Percentiles rank a stretch among this genome's conserved stretches.
Conservation (phyloP, 345 rosid species). For the Moringa oleifera region DNA sequence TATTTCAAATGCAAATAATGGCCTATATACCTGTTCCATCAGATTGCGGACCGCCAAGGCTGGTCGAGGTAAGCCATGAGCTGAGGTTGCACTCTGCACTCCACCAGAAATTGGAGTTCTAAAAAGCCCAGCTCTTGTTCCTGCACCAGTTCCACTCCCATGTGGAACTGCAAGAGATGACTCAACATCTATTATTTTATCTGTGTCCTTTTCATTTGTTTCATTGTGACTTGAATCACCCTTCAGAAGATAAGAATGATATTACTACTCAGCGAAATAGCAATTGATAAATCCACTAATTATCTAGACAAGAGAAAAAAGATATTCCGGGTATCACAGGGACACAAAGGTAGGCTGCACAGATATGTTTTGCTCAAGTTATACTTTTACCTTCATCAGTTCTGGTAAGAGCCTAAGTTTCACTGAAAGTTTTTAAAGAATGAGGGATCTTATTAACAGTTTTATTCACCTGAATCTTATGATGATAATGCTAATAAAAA, state of each 20-base stretch:
- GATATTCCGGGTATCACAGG: background rate
- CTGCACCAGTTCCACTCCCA: slow-evolving; percentile 55
- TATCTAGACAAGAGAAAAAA: slow-evolving; percentile 2
- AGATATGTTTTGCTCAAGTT: too few species aligned
- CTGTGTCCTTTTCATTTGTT: slow-evolving; percentile 32
- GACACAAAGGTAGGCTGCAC: background rate
- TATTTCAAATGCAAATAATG: slow-evolving; percentile 4
- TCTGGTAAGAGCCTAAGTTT: too few species aligned
- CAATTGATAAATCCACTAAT: slow-evolving; percentile 25
- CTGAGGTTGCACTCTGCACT: slow-evolving; percentile 96
- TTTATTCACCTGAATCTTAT: too few species aligned
- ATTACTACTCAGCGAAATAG: slow-evolving; percentile 32
- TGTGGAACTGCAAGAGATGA: slow-evolving; percentile 36
- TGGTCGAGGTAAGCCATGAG: slow-evolving; percentile 89
- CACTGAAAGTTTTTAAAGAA: too few species aligned
- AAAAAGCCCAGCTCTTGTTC: slow-evolving; percentile 84
- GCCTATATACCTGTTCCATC: slow-evolving; percentile 81
- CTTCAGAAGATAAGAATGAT: slow-evolving; percentile 48
- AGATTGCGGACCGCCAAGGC: slow-evolving; percentile 94
- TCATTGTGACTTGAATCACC: slow-evolving; percentile 30
- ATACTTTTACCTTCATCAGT: too few species aligned
- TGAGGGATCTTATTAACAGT: too few species aligned
- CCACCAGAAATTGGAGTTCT: slow-evolving; percentile 99
- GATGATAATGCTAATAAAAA: background rate
- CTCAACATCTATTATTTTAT: slow-evolving; percentile 40